Evolutionary conservation across 1,139 yeast species (phyloP), one percentile per base, ranked within the genome.

Genomic region (Hyphopichia fennica): DNA sequence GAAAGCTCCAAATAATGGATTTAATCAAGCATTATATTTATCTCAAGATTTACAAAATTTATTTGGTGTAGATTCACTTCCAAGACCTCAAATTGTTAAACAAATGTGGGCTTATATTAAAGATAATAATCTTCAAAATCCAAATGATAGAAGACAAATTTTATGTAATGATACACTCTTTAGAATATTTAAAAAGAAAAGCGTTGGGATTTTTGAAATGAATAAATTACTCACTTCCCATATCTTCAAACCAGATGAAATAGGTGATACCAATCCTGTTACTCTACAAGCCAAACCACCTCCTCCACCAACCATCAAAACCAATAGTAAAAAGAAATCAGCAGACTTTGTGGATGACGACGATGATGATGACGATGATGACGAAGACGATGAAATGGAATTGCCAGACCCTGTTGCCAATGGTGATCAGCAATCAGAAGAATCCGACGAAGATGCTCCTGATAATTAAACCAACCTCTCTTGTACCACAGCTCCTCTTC

Each of bases 21-120:
- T 76, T 52, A 65, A 64, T 45, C 61, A 60, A 35, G 72, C 66
- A 20, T 59, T 70, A 63, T 60, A 60, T 5, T 58, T 85, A 28
- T 79, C 87, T 18, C 69, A 74, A 4, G 76, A 74, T 37, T 69
- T 87, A 32, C 68, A 72, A 34, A 67, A 56, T 4, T 60, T 87
- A 8, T 51, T 70, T 9, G 79, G 70, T 0, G 62, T 54, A n/a
- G 60, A 59, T 4, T 54, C 62, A 43, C 57, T 77, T 42, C 75
- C 88, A 2, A 67, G 96, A 51, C 84, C 95, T 0, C 84, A 84
- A 55, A 83, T 84, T 22, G 91, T 86, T 27, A 85, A 86, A 51
- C 66, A 64, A 38, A 64, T 87, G 17, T 88, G 96, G 96, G 77
- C 71, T 11, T 82, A 88, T 58, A 86, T 88, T 49, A 85, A 83